Conservation (phyloP, 176 grass and related monocot genomes). For the Oryza coarctata region DNA sequence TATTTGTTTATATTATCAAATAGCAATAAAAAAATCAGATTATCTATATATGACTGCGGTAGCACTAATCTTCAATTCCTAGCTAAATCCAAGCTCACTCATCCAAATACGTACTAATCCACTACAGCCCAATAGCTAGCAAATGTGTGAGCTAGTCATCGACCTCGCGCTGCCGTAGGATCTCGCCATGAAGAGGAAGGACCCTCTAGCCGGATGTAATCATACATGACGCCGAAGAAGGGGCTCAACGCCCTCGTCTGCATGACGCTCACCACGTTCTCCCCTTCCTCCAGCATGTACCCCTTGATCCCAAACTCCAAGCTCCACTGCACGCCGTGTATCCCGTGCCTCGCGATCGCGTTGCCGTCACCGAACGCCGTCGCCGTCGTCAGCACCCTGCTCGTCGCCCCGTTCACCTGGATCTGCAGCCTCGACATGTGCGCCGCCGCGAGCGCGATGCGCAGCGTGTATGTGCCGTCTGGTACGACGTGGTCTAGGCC, state of each 20-base stretch:
- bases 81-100: no score
- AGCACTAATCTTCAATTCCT: no score
- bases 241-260: slow-evolving; percentile 26
- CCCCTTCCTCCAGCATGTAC: slow-evolving; percentile 29
- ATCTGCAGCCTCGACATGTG: slow-evolving; percentile 51
- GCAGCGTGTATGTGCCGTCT: slow-evolving; percentile 40
- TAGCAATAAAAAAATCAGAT: no score
- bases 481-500: background rate
- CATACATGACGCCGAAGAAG: slow-evolving; percentile 57
- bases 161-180: background rate
- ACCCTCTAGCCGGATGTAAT: slow-evolving; percentile 56
- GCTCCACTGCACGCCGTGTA: slow-evolving; percentile 42
- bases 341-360: slow-evolving; percentile 58
- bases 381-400: slow-evolving; percentile 24
- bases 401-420: slow-evolving; percentile 17
- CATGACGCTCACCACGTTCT: slow-evolving; percentile 48
- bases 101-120: no score
- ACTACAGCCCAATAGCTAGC: no score
- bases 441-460: slow-evolving; percentile 46
- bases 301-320: slow-evolving; percentile 43
- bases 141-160: background rate
- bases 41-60: no score
- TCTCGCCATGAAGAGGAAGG: slow-evolving; percentile 29
- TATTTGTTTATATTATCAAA: no score
- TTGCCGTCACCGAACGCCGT: slow-evolving; percentile 48